phyloP scores from a whole-genome alignment of 1,284 basidiomycete genomes.

The Irpex lacteus region DNA sequence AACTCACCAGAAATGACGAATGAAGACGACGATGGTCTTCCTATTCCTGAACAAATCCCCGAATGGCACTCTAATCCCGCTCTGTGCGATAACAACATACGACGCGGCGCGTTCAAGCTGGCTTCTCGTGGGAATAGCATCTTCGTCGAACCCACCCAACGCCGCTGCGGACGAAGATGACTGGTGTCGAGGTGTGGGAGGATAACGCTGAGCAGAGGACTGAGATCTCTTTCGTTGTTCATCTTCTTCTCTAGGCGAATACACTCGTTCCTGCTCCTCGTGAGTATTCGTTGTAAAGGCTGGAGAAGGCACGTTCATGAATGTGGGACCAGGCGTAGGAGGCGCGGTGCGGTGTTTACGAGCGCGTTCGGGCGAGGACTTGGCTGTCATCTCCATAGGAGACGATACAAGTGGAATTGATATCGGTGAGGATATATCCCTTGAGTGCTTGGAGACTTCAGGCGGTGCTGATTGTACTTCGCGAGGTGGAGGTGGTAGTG shows the following conservation, averaged over 20 bases:
- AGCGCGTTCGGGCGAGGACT: background rate
- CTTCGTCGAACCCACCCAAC: slow-evolving; percentile 24
- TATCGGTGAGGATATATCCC: background rate
- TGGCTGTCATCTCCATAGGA: background rate
- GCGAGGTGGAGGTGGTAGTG: slow-evolving; percentile 10
- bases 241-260: background rate
- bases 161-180: background rate
- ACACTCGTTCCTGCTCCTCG: slow-evolving; percentile 3
- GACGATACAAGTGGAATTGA: background rate
- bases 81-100: slow-evolving; percentile 63
- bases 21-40: slow-evolving; percentile 72
- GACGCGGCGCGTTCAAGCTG: slow-evolving; percentile 63
- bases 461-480: slow-evolving; percentile 1
- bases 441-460: background rate
- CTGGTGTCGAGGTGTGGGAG: background rate
- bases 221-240: slow-evolving; percentile 7
- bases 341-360: slow-evolving; percentile 18
- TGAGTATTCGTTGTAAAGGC: slow-evolving; percentile 14
- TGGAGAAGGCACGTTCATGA: slow-evolving; percentile 5
- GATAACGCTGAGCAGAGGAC: background rate
- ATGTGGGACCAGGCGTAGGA: slow-evolving; percentile 7
- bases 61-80: slow-evolving; percentile 65
- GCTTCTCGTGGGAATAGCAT: slow-evolving; percentile 37
- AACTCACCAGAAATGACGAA: slow-evolving; percentile 68
- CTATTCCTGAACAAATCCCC: slow-evolving; percentile 67